Base-by-base conservation (phyloP, 1,284 basidiomycete genomes). In the Leccinum angustisporum region DNA sequence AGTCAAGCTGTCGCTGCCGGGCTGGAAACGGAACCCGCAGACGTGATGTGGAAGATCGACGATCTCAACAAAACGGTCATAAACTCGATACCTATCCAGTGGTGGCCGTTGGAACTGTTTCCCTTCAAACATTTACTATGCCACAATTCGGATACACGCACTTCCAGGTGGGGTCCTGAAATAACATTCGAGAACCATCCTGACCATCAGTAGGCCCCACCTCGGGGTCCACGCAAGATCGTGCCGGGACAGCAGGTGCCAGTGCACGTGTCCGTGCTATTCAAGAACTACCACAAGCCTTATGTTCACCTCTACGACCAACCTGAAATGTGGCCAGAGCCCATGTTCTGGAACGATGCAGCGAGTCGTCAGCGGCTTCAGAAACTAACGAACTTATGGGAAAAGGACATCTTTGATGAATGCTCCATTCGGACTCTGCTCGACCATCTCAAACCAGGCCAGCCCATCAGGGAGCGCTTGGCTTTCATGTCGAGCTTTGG, bases 401-500 rank as follows among this genome's bases (percentile, higher is more conserved):
- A 73, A 27, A 72, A 67, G 52, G 69, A 73, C 18, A 65, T 75
- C 18, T 75, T 73, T 11, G 72, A 73, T 16, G 57, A 62, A 34
- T 3, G 60, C 14, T 67, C 68, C 3, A 38, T 73, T 18, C 59
- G 43, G 27, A 63, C 54, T 16, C 58, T 76, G 0, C 61, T 73
- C 2, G 57, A 64, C 9, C 58, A 59, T 57, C 72, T 76, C 56
- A 57, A 61, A 43, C 51, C 34, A 1, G 54, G 61, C 10, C 61
- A 62, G 30, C 58, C 65, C 8, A 64, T 66, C 25, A 27, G 69
- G 5, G 70, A 76, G 16, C 70, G 69, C 30, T 57, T 73, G 13
- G 69, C 73, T 1, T 74, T 76, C 60, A 71, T 76, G 68, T 71
- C 73, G 1, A 66, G 63, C 53, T 76, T 73, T 11, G 58, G 72